Evolutionary conservation across 305 asterid genomes (phyloP).

Genomic region (Lippia alba): DNA sequence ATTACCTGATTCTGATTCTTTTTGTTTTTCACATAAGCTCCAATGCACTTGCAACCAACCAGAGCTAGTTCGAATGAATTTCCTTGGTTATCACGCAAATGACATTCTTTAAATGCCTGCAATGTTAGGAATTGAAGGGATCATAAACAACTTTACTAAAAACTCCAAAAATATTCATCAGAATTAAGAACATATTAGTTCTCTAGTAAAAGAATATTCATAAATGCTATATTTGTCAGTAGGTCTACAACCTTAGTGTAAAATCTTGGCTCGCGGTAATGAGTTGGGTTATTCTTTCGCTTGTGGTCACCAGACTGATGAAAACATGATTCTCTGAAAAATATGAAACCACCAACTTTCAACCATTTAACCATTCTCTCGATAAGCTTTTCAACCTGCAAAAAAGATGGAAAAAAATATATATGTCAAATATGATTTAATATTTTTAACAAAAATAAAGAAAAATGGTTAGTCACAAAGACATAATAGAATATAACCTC

Average conservation of each 20-base stretch:
- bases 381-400: slow-evolving; percentile 75
- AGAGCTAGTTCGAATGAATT: slow-evolving; percentile 79
- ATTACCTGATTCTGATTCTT: slow-evolving; percentile 94
- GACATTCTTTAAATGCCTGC: slow-evolving; percentile 84
- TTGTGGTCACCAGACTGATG: slow-evolving; percentile 96
- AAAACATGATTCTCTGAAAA: slow-evolving; percentile 95
- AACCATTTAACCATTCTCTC: slow-evolving; percentile 87
- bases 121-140: slow-evolving; percentile 17
- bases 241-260: slow-evolving; percentile 75
- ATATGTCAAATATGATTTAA: slow-evolving; percentile 1
- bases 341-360: slow-evolving; percentile 90
- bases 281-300: slow-evolving; percentile 85
- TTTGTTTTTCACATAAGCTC: slow-evolving; percentile 89
- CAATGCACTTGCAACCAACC: slow-evolving; percentile 83
- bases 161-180: slow-evolving; percentile 14
- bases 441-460: background rate
- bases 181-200: slow-evolving; percentile 1
- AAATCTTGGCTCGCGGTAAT: slow-evolving; percentile 93
- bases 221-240: background rate
- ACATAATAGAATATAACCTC: slow-evolving; percentile 58
- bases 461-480: background rate
- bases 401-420: slow-evolving; percentile 15
- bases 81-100: slow-evolving; percentile 53
- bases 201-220: background rate
- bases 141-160: slow-evolving; percentile 22